A percentile compares a stretch with the other conserved stretches of the same genome.
These are phyloP conservation scores for Trametes hirsuta DNA, from an alignment of 1,284 basidiomycete species.

Conservation along the genomic window DNA sequence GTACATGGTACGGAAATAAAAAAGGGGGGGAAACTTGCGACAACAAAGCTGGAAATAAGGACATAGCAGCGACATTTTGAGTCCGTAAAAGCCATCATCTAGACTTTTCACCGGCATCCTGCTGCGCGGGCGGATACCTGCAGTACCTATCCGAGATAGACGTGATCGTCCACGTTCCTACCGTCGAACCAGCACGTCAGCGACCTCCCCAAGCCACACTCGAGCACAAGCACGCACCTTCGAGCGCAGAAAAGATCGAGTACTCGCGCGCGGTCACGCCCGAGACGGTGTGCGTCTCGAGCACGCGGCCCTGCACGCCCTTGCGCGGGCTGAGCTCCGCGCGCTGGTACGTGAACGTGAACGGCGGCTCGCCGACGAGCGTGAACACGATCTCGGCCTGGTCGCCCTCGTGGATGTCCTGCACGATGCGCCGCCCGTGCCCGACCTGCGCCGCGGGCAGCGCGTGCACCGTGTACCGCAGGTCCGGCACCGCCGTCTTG, in stretches of 20 bases:
- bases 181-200: constrained; percentile 24
- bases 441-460: constrained; percentile 89
- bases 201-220: not conserved
- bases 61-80: not conserved
- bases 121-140: constrained; percentile 36
- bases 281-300: constrained; percentile 89
- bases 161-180: constrained; percentile 92
- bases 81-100: constrained; percentile 10
- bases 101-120: constrained; percentile 29
- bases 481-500: constrained; percentile 76
- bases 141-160: constrained; percentile 40
- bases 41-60: constrained; percentile 4
- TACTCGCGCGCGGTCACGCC: constrained; percentile 80
- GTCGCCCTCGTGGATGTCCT: constrained; percentile 91
- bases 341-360: constrained; percentile 93
- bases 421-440: constrained; percentile 79
- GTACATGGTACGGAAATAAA: not conserved
- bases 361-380: constrained; percentile 90
- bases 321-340: constrained; percentile 69
- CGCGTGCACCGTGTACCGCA: constrained; percentile 79
- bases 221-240: constrained; percentile 57
- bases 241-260: constrained; percentile 85
- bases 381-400: constrained; percentile 93
- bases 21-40: constrained; percentile 2
- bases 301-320: constrained; percentile 70